These are phyloP conservation scores for Marchantia polymorpha DNA, from an alignment of 225 moss, liverwort and hornwort genomes.

Conservation along the genomic window DNA sequence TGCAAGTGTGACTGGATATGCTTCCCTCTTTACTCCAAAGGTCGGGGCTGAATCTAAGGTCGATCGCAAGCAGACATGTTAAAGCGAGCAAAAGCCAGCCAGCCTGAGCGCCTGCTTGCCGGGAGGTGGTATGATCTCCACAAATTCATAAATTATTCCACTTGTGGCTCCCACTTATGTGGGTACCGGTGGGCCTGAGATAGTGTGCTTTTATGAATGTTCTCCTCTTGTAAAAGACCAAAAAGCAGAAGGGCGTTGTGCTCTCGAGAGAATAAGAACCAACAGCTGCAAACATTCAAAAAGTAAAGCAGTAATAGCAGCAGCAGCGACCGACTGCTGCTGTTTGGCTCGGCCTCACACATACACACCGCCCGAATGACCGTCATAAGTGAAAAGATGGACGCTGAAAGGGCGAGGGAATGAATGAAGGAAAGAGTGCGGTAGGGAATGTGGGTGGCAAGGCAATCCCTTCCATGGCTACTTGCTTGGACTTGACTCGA, in stretches of 20 bases:
- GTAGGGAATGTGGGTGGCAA: neutral
- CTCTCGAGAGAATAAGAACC: neutral
- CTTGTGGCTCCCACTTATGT: neutral
- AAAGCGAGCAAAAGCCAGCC: too few relatives aligned
- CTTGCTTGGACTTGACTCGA: neutral
- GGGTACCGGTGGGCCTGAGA: neutral
- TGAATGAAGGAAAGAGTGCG: neutral
- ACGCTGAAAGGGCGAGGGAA: neutral
- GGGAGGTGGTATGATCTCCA: neutral
- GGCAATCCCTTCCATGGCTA: neutral
- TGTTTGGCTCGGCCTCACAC: neutral
- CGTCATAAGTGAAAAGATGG: neutral
- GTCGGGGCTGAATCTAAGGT: neutral
- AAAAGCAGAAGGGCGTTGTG: neutral
- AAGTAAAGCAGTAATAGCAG: neutral
- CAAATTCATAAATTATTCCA: neutral
- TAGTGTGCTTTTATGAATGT: neutral
- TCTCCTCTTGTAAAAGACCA: neutral
- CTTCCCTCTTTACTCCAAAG: neutral
- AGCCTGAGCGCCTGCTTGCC: neutral
- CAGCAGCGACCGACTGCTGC: neutral
- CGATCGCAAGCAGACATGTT: too few relatives aligned
- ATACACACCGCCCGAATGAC: neutral
- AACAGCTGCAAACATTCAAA: slow-evolving; percentile 6
- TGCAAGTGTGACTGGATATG: neutral